These are phyloP conservation scores for Dactylellina haptotyla DNA, from an alignment of 2,329 filamentous ascomycete genomes.

Conservation along the genomic window DNA sequence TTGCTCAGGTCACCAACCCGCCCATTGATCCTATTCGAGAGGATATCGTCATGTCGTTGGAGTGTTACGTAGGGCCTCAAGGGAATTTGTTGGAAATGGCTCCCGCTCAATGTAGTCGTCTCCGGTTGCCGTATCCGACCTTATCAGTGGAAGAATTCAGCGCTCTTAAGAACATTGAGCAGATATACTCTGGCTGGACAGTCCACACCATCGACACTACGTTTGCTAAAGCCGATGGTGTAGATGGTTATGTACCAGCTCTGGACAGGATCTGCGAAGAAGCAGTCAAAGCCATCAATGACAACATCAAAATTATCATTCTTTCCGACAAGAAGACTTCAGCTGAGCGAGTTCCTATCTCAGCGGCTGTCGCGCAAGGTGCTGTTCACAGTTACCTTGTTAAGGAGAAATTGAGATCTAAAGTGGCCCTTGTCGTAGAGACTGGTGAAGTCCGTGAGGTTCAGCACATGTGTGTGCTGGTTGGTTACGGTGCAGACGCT, in stretches of 20 bases:
- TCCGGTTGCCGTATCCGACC: constrained; percentile 87
- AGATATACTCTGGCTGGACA: constrained; percentile 80
- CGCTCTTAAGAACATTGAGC: constrained; percentile 79
- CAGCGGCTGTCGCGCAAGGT: constrained; percentile 84
- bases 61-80: constrained; percentile 95
- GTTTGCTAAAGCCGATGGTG: constrained; percentile 84
- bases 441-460: constrained; percentile 96
- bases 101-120: constrained; percentile 82
- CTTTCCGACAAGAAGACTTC: constrained; percentile 89
- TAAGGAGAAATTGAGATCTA: constrained; percentile 92
- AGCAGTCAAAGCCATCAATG: constrained; percentile 83
- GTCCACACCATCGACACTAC: constrained; percentile 92
- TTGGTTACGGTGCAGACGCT: constrained; percentile 93
- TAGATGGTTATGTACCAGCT: constrained; percentile 84
- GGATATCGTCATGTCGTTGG: constrained; percentile 97
- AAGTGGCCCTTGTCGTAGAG: constrained; percentile 86
- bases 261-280: constrained; percentile 89
- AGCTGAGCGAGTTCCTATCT: constrained; percentile 83
- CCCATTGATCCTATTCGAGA: constrained; percentile 97
- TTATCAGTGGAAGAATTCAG: constrained; percentile 92
- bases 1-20: constrained; percentile 97
- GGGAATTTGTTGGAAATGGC: constrained; percentile 96
- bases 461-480: constrained; percentile 97
- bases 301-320: constrained; percentile 84
- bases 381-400: constrained; percentile 96